A percentile compares a stretch with the other conserved stretches of the same genome.
These are phyloP conservation scores for Boletus mariae DNA, from an alignment of 1,284 basidiomycete genomes.

Conservation along the genomic window DNA sequence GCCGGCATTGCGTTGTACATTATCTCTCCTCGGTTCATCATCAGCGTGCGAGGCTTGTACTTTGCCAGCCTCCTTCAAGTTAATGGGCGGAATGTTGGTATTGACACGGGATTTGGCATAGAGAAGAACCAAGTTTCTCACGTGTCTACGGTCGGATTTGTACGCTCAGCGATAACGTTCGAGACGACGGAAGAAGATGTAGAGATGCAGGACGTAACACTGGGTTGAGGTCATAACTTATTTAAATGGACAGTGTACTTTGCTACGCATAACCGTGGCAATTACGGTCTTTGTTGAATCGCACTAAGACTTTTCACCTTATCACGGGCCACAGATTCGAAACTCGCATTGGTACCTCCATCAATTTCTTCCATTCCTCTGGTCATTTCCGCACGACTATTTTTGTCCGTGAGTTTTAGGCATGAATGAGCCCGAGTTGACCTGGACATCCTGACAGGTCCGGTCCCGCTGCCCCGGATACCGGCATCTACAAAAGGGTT, in stretches of 20 bases:
- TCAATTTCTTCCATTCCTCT: no score
- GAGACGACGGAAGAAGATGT: neutral
- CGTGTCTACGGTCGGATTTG: neutral
- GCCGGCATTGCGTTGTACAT: constrained; percentile 9
- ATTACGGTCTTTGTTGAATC: neutral
- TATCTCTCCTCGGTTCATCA: constrained; percentile 21
- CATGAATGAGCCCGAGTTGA: neutral
- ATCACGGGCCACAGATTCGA: neutral
- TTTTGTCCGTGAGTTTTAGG: neutral
- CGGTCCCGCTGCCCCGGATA: no score
- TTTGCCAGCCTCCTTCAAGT: neutral
- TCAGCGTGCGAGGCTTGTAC: constrained; percentile 17
- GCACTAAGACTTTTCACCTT: neutral
- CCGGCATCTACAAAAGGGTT: neutral
- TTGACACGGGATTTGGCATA: constrained; percentile 22
- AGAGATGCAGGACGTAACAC: constrained; percentile 9
- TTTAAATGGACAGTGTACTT: neutral
- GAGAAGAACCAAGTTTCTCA: neutral
- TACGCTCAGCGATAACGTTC: rapidly evolving
- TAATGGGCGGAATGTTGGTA: neutral
- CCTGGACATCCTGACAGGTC: neutral
- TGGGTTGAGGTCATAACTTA: neutral
- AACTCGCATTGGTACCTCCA: no score
- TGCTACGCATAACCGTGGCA: neutral
- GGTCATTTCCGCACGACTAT: no score